Evolutionary conservation across 83 land plant species (phyloP).

Genomic region (Picea abies): DNA sequence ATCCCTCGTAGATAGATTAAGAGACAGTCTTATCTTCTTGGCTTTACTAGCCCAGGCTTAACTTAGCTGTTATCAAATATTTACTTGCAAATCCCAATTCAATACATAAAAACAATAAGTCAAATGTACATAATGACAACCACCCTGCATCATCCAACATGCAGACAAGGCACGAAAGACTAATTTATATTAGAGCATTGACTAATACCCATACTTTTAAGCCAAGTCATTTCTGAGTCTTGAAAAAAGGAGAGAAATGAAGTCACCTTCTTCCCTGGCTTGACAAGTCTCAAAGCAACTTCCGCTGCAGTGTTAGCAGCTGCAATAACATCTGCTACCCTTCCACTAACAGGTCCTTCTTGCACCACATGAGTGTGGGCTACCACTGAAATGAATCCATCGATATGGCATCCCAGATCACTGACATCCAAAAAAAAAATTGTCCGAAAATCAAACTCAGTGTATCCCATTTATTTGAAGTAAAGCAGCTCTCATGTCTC

Average conservation of each 20-base stretch:
- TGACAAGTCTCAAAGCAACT: conserved; percentile 95
- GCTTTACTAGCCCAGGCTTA: too few relatives aligned
- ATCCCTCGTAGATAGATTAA: too few relatives aligned
- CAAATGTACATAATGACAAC: background rate
- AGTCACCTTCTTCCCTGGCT: conserved; percentile 94
- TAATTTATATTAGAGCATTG: background rate
- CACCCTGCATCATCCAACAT: background rate
- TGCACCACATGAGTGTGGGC: conserved; percentile 92
- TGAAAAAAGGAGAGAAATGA: background rate
- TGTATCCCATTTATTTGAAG: background rate
- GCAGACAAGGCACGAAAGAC: background rate
- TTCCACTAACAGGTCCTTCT: conserved; percentile 83
- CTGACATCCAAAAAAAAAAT: conserved; percentile 40
- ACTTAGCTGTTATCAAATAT: too few relatives aligned
- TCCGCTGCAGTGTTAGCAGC: conserved; percentile 98
- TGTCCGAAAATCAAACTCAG: background rate
- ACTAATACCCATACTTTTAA: background rate
- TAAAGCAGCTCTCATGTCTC: background rate
- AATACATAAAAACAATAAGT: background rate
- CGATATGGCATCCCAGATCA: conserved; percentile 97
- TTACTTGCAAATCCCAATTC: background rate
- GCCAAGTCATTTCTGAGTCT: background rate
- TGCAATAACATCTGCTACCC: conserved; percentile 92
- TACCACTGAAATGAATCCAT: conserved; percentile 98
- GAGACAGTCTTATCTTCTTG: too few relatives aligned